Percentiles rank a stretch among this genome's conserved stretches.
phyloP scores from a whole-genome alignment of 2,329 filamentous ascomycete species.

The Penicillium nordicum region DNA sequence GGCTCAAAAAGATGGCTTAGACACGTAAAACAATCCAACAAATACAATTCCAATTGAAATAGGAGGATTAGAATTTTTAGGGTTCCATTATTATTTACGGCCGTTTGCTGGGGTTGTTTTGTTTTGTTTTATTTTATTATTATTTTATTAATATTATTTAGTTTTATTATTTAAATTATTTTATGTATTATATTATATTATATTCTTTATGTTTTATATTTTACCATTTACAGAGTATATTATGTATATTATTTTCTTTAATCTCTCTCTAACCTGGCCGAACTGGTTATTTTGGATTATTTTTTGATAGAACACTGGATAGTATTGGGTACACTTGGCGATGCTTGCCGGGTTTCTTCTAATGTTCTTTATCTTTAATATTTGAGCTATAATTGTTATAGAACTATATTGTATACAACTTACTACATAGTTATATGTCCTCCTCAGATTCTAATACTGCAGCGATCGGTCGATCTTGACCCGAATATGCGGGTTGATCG shows the following conservation, averaged over 20 bases:
- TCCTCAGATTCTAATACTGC: neutral
- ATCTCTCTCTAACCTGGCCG: conserved; percentile 1
- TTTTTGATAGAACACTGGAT: neutral
- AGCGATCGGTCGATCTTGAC: conserved; percentile 21
- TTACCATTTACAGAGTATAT: neutral
- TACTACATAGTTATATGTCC: neutral
- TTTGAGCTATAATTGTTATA: neutral
- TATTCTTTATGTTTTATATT: conserved; percentile 2
- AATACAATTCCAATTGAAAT: conserved; percentile 10
- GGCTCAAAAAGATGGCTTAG: conserved; percentile 22
- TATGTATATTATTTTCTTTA: neutral
- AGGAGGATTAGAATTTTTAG: conserved; percentile 21
- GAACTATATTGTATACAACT: neutral
- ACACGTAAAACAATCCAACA: conserved; percentile 7
- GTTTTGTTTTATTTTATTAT: conserved; percentile 12
- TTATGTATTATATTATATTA: neutral
- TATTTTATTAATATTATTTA: neutral
- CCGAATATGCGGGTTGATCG: conserved; percentile 23
- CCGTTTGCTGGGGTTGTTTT: conserved; percentile 19
- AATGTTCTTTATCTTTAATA: neutral
- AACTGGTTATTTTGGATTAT: neutral
- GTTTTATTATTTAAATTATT: conserved; percentile 7
- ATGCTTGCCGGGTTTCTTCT: neutral
- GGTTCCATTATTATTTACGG: conserved; percentile 22
- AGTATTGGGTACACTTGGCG: neutral